Evolutionary conservation across 2,329 filamentous ascomycete species (phyloP), one percentile per base, ranked within the genome.

Genomic region (Xylariaceae sp.): DNA sequence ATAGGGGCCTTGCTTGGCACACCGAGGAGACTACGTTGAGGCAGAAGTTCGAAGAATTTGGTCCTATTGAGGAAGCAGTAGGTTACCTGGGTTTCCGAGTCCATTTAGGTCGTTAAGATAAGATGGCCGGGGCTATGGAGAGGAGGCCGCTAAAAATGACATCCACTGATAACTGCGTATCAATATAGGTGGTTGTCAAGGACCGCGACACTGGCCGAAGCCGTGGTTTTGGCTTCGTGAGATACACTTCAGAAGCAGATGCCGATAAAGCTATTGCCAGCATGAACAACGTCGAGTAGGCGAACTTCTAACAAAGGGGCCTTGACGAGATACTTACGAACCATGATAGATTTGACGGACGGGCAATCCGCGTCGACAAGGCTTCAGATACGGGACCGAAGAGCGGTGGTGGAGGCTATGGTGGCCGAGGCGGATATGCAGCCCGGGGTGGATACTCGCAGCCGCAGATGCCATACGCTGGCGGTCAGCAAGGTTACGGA

Each of bases 221-320:
- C 81, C 91, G 94, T 73, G 94, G 94, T 57, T 99, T 97, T 73
- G 94, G 94, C 41, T 97, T 97, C 73, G 93, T 99, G 60, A 89
- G 92, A 66, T 99, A 93, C 76, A 77, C 84, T 45, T 84, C 85
- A 61, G 90, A 92, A 61, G 75, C 79, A 39, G 88, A 92, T 73
- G 90, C 91, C 58, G 85, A 92, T 68, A 81, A 81, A 62, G 91
- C 91, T 36, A 93, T 93, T 72, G 73, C 79, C 39, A 78, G 79
- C 61, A 92, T 94, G 90, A 93, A 94, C 80, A 92, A 92, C 71
- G 79, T 90, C 66, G 92, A 97, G 93, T 97, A 82, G 75, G 89
- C 40, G 13, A n/a, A 45, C 11, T 37, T 15, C 13, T 7, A 16
- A 30, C 6, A 4, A 35, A 9, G 7, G 2, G 24, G 27, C 32